Evolutionary conservation across 1,284 basidiomycete genomes (phyloP).

Genomic region (Cryptococcus depauperatus): DNA sequence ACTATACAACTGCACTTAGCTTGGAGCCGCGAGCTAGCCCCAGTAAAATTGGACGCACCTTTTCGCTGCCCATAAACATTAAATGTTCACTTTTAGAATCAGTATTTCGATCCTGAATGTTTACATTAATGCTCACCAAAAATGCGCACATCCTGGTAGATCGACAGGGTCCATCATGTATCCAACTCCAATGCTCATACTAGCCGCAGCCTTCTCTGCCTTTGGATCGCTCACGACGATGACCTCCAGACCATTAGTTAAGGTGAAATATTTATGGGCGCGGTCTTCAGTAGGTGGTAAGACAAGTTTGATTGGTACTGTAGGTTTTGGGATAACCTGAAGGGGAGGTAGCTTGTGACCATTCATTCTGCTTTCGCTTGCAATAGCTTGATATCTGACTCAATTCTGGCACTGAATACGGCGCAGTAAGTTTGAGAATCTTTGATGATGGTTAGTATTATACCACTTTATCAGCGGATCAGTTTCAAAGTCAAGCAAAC

Average conservation of each 20-base stretch:
- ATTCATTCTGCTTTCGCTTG: no score
- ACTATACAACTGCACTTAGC: constrained; percentile 46
- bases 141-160: constrained; percentile 46
- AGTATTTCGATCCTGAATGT: constrained; percentile 60
- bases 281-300: constrained; percentile 61
- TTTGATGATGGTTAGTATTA: no score
- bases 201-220: constrained; percentile 91
- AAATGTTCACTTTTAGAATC: constrained; percentile 64
- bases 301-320: constrained; percentile 51
- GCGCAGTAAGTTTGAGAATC: no score
- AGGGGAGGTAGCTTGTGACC: no score
- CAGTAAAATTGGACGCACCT: constrained; percentile 22
- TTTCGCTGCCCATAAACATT: constrained; percentile 65
- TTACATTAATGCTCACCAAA: constrained; percentile 38
- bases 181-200: constrained; percentile 91
- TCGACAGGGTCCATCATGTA: constrained; percentile 87
- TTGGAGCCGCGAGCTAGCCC: constrained; percentile 2
- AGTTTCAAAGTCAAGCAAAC: no score
- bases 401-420: no score
- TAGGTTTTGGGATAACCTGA: constrained; percentile 29
- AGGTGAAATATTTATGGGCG: constrained; percentile 66
- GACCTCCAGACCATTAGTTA: constrained; percentile 81
- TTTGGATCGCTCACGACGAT: constrained; percentile 77
- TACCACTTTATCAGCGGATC: no score
- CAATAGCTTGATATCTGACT: no score